These are phyloP conservation scores for Daldinia sp. DNA, from an alignment of 2,329 filamentous ascomycete genomes.

Conservation along the genomic window DNA sequence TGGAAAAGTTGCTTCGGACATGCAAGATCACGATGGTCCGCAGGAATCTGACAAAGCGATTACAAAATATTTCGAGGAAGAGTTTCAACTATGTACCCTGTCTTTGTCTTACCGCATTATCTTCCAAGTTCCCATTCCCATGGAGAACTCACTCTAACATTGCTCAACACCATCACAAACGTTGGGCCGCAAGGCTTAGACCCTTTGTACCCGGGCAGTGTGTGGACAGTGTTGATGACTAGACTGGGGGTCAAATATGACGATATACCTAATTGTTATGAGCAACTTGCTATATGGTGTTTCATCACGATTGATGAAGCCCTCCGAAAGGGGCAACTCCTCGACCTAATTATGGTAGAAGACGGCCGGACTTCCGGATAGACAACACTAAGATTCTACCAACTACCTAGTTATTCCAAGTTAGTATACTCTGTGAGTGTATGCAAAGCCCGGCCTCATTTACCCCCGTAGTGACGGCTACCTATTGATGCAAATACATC, in stretches of 20 bases:
- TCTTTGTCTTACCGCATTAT: constrained; percentile 29
- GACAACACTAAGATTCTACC: background rate
- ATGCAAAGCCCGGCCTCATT: constrained; percentile 3
- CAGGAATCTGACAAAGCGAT: constrained; percentile 41
- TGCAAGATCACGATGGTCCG: constrained; percentile 44
- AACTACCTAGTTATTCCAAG: constrained; percentile 4
- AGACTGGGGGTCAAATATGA: constrained; percentile 12
- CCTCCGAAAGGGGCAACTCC: constrained; percentile 20
- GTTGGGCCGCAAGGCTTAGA: constrained; percentile 29
- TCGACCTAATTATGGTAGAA: constrained; percentile 5
- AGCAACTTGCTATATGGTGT: constrained; percentile 4
- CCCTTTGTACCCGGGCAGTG: constrained; percentile 12
- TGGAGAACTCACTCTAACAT: constrained; percentile 16
- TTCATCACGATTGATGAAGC: constrained; percentile 10
- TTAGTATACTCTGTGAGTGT: constrained; percentile 2
- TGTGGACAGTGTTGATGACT: constrained; percentile 6
- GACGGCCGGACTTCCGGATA: constrained; percentile 36
- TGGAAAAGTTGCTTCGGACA: constrained; percentile 38
- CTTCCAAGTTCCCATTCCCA: constrained; percentile 18
- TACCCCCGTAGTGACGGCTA: constrained; percentile 10
- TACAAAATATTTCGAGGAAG: constrained; percentile 32
- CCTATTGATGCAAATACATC: constrained; percentile 4
- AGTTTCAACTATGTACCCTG: constrained; percentile 19
- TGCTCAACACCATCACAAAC: constrained; percentile 24
- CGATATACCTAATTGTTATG: constrained; percentile 13